Percentiles rank a stretch among this genome's conserved stretches.
Evolutionary conservation across 805 yeast genomes (phyloP).

Genomic region (Monosporozyma yasuniensis): DNA sequence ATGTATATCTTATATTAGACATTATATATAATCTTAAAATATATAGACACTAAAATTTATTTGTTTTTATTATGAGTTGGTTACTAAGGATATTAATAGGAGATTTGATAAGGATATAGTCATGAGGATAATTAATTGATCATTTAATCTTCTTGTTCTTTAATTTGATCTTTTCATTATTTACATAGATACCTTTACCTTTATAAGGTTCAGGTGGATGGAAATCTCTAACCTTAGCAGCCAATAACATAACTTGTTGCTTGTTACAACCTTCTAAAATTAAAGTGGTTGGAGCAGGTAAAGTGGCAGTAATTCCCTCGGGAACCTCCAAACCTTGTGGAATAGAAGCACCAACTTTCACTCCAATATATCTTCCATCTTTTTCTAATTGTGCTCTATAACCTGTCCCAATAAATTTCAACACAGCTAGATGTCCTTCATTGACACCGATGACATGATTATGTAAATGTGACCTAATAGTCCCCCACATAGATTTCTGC

Average conservation of each 20-base stretch:
- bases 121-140: conserved; percentile 3
- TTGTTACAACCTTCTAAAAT: conserved; percentile 81
- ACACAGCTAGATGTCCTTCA: conserved; percentile 83
- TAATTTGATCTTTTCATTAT: conserved; percentile 81
- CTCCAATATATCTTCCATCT: conserved; percentile 47
- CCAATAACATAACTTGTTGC: conserved; percentile 79
- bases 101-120: background rate
- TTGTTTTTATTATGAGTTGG: background rate
- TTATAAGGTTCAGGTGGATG: conserved; percentile 98
- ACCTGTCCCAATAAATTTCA: conserved; percentile 93
- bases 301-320: conserved; percentile 57
- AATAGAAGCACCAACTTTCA: conserved; percentile 84
- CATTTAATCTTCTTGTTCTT: conserved; percentile 91
- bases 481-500: conserved; percentile 94
- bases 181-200: conserved; percentile 93
- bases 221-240: conserved; percentile 75
- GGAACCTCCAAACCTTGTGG: conserved; percentile 74
- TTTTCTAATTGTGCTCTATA: conserved; percentile 78
- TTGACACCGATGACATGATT: conserved; percentile 81
- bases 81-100: background rate
- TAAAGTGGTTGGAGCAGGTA: conserved; percentile 80
- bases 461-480: conserved; percentile 66
- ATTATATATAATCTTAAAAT: background rate
- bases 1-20: background rate
- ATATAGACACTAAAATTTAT: background rate